Evolutionary conservation across 2,329 filamentous ascomycete genomes (phyloP).

Genomic region (Aspergillus phoenicis): DNA sequence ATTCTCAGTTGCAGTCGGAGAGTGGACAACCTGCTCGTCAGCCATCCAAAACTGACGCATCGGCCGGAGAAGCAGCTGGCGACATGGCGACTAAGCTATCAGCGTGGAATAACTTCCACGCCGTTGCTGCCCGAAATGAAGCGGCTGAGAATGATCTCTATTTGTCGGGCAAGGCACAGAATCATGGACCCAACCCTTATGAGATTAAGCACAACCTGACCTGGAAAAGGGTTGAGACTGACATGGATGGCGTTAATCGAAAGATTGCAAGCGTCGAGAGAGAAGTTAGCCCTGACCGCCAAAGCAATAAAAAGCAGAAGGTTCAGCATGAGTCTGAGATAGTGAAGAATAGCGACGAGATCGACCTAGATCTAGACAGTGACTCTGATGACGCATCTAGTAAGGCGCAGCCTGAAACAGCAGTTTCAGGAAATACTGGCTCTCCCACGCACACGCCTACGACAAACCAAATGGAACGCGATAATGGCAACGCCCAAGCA

Average conservation of each 20-base stretch:
- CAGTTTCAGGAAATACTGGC: background rate
- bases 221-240: slow-evolving; percentile 43
- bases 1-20: background rate
- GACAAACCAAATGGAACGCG: background rate
- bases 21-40: background rate
- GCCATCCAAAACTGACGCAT: background rate
- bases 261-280: slow-evolving; percentile 27
- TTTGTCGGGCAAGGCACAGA: slow-evolving; percentile 27
- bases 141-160: slow-evolving; percentile 36
- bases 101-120: slow-evolving; percentile 45
- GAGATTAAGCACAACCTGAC: slow-evolving; percentile 37
- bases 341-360: slow-evolving; percentile 56
- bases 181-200: slow-evolving; percentile 16
- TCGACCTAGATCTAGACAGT: slow-evolving; percentile 40
- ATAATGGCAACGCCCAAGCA: background rate
- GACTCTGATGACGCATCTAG: slow-evolving; percentile 24
- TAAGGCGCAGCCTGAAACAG: slow-evolving; percentile 13
- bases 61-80: background rate
- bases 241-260: slow-evolving; percentile 29
- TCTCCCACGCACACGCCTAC: background rate
- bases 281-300: slow-evolving; percentile 13
- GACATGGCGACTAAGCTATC: slow-evolving; percentile 26
- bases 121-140: slow-evolving; percentile 35
- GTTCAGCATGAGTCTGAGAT: slow-evolving; percentile 16
- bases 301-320: slow-evolving; percentile 26